These are phyloP conservation scores for Phytophthora idaei DNA, from an alignment of 352 stramenopile species.

Conservation along the genomic window DNA sequence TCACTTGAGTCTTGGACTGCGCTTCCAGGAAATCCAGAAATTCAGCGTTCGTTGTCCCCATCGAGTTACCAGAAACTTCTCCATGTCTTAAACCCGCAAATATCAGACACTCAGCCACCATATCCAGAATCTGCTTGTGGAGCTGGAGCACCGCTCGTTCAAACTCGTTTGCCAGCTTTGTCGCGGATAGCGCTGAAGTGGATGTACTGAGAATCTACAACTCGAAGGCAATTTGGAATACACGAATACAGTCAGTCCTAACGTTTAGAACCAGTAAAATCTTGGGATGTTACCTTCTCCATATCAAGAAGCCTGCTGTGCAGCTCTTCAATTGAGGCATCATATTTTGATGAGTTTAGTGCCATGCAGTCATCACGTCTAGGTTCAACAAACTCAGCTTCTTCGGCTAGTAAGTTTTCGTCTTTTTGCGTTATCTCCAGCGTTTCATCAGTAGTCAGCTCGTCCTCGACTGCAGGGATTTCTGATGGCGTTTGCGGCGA, in stretches of 20 bases:
- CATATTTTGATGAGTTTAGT: neutral
- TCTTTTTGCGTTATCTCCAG: neutral
- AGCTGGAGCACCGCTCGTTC: constrained; percentile 43
- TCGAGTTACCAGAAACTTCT: neutral
- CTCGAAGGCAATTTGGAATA: neutral
- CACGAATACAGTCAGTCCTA: constrained; percentile 13
- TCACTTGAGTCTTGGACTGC: constrained; percentile 47
- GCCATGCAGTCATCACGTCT: neutral
- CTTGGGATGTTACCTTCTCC: constrained; percentile 30
- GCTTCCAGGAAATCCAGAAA: constrained; percentile 55
- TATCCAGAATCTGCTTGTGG: constrained; percentile 40
- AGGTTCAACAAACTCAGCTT: neutral
- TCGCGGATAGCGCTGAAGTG: constrained; percentile 21
- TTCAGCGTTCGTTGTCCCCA: constrained; percentile 27
- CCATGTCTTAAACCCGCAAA: constrained; percentile 8
- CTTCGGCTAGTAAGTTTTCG: neutral
- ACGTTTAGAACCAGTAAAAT: neutral
- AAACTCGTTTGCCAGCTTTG: constrained; percentile 32
- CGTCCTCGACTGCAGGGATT: neutral
- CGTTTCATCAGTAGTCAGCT: neutral
- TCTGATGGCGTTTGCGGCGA: too few relatives aligned
- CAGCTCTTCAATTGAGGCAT: constrained; percentile 5
- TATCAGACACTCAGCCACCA: constrained; percentile 32
- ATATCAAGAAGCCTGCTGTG: constrained; percentile 35
- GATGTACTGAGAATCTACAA: constrained; percentile 43